These are phyloP conservation scores for Apiospora aurea DNA, from an alignment of 2,329 filamentous ascomycete species.

Conservation along the genomic window DNA sequence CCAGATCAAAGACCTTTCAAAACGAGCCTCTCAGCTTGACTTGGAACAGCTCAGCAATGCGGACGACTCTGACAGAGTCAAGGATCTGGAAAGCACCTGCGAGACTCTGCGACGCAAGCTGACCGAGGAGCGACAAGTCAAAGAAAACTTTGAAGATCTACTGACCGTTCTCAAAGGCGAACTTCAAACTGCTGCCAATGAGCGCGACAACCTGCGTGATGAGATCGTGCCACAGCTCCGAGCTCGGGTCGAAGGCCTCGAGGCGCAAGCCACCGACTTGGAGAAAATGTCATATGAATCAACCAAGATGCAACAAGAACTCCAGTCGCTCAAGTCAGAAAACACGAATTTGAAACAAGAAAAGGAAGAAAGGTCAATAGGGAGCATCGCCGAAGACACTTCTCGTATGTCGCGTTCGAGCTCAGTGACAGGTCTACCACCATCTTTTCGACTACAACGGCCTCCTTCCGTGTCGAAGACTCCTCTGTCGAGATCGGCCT, in stretches of 20 bases:
- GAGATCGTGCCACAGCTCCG: constrained; percentile 83
- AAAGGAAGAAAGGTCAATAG: constrained; percentile 43
- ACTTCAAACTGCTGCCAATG: constrained; percentile 81
- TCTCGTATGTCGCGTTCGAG: constrained; percentile 50
- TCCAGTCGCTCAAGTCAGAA: constrained; percentile 73
- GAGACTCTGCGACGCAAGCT: constrained; percentile 85
- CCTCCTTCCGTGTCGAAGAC: constrained; percentile 46
- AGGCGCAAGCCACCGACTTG: constrained; percentile 74
- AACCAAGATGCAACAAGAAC: constrained; percentile 85
- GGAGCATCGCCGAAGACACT: constrained; percentile 45
- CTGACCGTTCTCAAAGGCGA: constrained; percentile 84
- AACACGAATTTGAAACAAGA: constrained; percentile 62
- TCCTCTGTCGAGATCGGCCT: constrained; percentile 37
- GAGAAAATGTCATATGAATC: constrained; percentile 81
- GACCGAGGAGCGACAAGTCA: constrained; percentile 83
- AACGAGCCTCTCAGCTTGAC: constrained; percentile 72
- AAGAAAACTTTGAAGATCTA: constrained; percentile 93
- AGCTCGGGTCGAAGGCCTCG: constrained; percentile 78
- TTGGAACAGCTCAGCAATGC: constrained; percentile 61
- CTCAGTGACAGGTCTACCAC: constrained; percentile 45
- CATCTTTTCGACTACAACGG: constrained; percentile 37
- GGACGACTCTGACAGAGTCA: constrained; percentile 68
- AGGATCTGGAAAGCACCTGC: constrained; percentile 79
- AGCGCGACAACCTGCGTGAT: constrained; percentile 90
- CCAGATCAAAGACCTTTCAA: constrained; percentile 83